Conservation (phyloP, 768 basidiomycete species). For the Termitomyces sp. region DNA sequence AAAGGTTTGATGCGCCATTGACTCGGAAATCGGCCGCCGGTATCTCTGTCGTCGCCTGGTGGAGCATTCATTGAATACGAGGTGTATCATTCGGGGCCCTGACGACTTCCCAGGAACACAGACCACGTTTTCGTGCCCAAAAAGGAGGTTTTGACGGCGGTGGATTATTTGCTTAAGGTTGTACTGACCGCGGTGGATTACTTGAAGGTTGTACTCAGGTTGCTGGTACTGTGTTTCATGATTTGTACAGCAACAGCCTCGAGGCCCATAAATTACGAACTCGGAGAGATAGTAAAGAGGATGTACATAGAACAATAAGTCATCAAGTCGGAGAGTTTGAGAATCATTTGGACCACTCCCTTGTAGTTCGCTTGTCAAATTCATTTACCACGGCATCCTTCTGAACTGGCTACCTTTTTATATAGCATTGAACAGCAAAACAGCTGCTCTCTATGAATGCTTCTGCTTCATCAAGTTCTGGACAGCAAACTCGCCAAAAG, state of each 20-base stretch:
- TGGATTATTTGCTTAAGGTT: conserved; percentile 35
- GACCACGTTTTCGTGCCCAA: conserved; percentile 56
- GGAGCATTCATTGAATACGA: conserved; percentile 19
- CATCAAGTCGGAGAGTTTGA: background rate
- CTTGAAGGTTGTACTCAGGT: conserved; percentile 25
- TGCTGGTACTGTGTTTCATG: conserved; percentile 41
- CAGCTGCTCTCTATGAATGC: conserved; percentile 27
- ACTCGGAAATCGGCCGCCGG: conserved; percentile 42
- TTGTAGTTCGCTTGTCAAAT: background rate
- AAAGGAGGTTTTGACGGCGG: conserved; percentile 34
- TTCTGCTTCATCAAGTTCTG: conserved; percentile 26
- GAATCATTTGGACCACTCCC: background rate
- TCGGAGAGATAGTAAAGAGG: background rate
- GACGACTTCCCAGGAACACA: conserved; percentile 45
- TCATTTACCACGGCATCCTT: background rate
- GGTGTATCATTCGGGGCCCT: background rate
- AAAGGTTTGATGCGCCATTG: conserved; percentile 45
- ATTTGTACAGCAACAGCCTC: conserved; percentile 8
- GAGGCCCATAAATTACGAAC: background rate
- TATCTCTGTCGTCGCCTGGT: conserved; percentile 54
- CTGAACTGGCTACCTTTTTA: background rate
- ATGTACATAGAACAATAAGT: background rate
- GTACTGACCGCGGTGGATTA: conserved; percentile 35
- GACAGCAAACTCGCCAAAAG: conserved; percentile 50
- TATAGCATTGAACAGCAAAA: conserved; percentile 1